Percentiles rank a stretch among this genome's conserved stretches.
Conservation (phyloP, 495 filamentous ascomycete species). For the Cairneyella variabilis region DNA sequence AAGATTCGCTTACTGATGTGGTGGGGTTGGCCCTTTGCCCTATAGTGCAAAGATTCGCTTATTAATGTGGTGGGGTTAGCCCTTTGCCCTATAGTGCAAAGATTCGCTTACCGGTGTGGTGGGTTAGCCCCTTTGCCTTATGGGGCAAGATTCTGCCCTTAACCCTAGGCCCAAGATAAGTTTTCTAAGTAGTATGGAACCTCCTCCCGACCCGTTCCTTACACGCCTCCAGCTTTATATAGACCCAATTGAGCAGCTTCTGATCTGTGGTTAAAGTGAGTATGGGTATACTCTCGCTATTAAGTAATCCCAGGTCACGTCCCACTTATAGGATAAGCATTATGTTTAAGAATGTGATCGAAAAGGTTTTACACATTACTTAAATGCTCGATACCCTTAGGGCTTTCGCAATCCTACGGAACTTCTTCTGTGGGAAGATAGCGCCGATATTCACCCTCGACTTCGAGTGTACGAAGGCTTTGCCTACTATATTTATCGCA, state of each 20-base stretch:
- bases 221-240: too few relatives aligned
- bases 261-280: slow-evolving; percentile 10
- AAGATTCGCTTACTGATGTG: too few relatives aligned
- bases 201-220: too few relatives aligned
- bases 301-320: slow-evolving; percentile 7
- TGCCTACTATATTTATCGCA: slow-evolving; percentile 2
- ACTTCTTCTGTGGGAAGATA: background rate
- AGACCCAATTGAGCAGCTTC: background rate
- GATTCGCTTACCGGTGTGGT: too few relatives aligned
- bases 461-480: slow-evolving; percentile 8
- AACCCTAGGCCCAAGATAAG: background rate
- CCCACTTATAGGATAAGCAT: slow-evolving; percentile 8
- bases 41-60: too few relatives aligned
- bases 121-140: too few relatives aligned
- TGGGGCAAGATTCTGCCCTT: too few relatives aligned
- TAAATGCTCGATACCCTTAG: slow-evolving; percentile 5
- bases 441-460: slow-evolving; percentile 8
- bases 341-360: background rate
- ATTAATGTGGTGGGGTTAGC: too few relatives aligned
- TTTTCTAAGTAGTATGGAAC: background rate
- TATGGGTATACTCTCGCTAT: slow-evolving; percentile 8
- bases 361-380: slow-evolving; percentile 3
- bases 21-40: too few relatives aligned
- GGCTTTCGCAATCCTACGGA: slow-evolving; percentile 7
- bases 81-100: too few relatives aligned